Conservation (phyloP, 2,329 filamentous ascomycete species). For the Trichoderma lentiforme region DNA sequence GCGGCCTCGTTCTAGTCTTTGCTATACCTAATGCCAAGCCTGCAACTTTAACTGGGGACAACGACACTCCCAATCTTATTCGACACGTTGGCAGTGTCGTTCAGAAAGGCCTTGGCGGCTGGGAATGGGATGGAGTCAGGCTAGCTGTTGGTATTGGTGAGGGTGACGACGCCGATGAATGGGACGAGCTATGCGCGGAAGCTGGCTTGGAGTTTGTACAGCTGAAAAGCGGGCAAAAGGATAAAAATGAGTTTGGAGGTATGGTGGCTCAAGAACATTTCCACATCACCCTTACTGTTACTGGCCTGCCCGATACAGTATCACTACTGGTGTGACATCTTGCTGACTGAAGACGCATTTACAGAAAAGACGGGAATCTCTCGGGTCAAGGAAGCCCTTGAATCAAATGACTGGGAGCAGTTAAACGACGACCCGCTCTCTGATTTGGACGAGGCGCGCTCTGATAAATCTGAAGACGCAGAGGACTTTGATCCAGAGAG, state of each 20-base stretch:
- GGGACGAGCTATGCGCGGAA: slow-evolving; percentile 59
- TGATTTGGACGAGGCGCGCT: slow-evolving; percentile 32
- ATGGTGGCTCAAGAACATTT: slow-evolving; percentile 22
- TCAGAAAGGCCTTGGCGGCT: slow-evolving; percentile 55
- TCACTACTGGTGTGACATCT: neutral
- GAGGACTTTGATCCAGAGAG: slow-evolving; percentile 44
- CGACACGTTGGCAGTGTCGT: slow-evolving; percentile 53
- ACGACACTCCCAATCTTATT: slow-evolving; percentile 42
- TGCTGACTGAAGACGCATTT: neutral
- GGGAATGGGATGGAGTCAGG: slow-evolving; percentile 62
- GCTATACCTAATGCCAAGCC: slow-evolving; percentile 22
- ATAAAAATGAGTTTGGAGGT: slow-evolving; percentile 59
- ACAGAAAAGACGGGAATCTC: slow-evolving; percentile 58
- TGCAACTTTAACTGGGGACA: slow-evolving; percentile 9
- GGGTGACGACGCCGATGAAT: slow-evolving; percentile 49
- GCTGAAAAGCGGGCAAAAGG: slow-evolving; percentile 38
- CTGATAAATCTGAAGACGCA: slow-evolving; percentile 27
- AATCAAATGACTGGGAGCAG: slow-evolving; percentile 63
- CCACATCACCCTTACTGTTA: neutral
- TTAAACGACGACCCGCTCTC: slow-evolving; percentile 25
- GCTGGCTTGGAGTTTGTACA: slow-evolving; percentile 63
- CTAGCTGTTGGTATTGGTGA: slow-evolving; percentile 56
- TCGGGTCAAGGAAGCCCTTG: slow-evolving; percentile 58
- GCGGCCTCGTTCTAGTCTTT: slow-evolving; percentile 52
- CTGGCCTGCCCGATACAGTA: neutral